Evolutionary conservation across 2,329 filamentous ascomycete genomes (phyloP).

Genomic region (Trichoderma hamatum): DNA sequence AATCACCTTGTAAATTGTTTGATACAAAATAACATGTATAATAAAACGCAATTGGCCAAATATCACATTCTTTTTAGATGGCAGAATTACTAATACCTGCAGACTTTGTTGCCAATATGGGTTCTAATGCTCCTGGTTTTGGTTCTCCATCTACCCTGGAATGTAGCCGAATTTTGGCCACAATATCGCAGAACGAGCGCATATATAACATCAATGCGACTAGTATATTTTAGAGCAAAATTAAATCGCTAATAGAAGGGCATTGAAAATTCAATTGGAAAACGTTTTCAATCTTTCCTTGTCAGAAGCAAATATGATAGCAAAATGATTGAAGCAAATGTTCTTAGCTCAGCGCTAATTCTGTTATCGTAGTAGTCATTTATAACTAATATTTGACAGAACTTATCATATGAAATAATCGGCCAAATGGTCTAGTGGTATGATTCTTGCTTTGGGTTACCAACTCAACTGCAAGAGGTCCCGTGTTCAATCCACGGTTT

Average conservation of each 20-base stretch:
- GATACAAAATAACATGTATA: too few species aligned
- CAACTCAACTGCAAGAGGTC: slow-evolving; percentile 28
- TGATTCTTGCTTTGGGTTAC: slow-evolving; percentile 29
- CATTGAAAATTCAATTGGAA: not conserved
- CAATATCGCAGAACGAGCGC: not conserved
- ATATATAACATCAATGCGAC: not conserved
- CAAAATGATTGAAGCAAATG: not conserved
- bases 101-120: not conserved
- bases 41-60: too few species aligned
- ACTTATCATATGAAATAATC: not conserved
- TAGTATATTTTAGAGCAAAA: too few species aligned
- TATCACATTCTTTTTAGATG: too few species aligned
- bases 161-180: not conserved
- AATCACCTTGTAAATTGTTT: too few species aligned
- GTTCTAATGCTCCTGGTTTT: not conserved
- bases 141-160: not conserved
- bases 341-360: not conserved
- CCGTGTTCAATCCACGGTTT: slow-evolving; percentile 29
- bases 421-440: slow-evolving; percentile 30
- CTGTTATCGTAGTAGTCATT: not conserved
- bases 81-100: not conserved
- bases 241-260: too few species aligned
- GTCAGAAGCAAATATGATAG: too few species aligned
- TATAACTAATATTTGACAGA: not conserved
- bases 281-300: too few species aligned